Conservation (phyloP, 2,329 filamentous ascomycete species). For the Chalaropsis ovoidea region DNA sequence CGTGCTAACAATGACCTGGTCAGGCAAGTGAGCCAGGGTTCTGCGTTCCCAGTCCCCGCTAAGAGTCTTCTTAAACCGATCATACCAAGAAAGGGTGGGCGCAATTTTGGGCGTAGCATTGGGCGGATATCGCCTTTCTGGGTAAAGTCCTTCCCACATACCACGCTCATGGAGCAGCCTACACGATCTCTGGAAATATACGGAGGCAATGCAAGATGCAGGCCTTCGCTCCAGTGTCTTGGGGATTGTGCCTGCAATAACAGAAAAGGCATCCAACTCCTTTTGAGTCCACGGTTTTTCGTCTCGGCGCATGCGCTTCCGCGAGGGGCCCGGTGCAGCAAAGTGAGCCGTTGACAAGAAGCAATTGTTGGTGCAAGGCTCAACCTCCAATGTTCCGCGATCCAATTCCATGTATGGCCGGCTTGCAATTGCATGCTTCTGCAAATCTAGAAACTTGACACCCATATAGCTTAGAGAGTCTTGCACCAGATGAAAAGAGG, state of each 20-base stretch:
- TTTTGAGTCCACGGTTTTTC: neutral
- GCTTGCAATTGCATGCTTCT: conserved; percentile 11
- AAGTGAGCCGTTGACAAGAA: conserved; percentile 8
- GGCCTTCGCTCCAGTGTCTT: conserved; percentile 12
- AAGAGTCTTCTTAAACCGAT: conserved; percentile 46
- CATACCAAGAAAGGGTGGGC: conserved; percentile 46
- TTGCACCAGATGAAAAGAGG: conserved; percentile 18
- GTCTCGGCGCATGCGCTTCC: conserved; percentile 14
- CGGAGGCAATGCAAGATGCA: conserved; percentile 21
- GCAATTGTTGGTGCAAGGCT: conserved; percentile 20
- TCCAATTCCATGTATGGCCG: conserved; percentile 12
- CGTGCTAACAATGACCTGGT: conserved; percentile 48
- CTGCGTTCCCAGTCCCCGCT: conserved; percentile 47
- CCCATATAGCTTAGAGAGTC: conserved; percentile 17
- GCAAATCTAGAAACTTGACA: conserved; percentile 15
- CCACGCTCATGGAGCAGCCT: conserved; percentile 10
- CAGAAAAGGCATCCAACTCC: conserved; percentile 13
- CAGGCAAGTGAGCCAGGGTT: conserved; percentile 46
- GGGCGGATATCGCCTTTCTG: neutral
- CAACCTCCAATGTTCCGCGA: neutral
- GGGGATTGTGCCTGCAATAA: conserved; percentile 19
- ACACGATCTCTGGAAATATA: conserved; percentile 24
- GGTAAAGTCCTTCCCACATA: conserved; percentile 3
- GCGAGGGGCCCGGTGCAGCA: neutral
- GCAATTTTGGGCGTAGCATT: neutral